Base-by-base conservation (phyloP, 441 rosid genomes). In the Adansonia madagascariensis region DNA sequence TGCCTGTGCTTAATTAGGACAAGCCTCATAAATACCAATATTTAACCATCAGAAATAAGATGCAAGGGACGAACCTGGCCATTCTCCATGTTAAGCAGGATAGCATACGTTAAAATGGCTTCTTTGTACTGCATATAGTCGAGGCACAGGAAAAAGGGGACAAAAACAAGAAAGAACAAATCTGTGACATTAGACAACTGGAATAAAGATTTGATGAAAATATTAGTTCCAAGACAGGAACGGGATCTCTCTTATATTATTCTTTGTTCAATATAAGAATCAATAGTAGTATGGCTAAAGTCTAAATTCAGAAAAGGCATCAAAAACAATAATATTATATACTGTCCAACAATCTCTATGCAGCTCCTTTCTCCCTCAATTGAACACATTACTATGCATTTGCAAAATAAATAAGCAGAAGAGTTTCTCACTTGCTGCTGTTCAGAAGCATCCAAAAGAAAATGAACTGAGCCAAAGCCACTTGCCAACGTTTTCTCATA, bases 401-500 rank as follows among this genome's bases (percentile, higher is more conserved):
- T n/a, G 41, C 27, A 56, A 77, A 71, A 56, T 53, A 73, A 22
- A 79, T 46, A 77, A 68, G 57, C 46, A 75, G 52, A 77, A 53
- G 76, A 75, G 63, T 31, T 78, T 84, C 88, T 85, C 79, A 88
- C 97, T 84, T 93, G 98, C 84, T 95, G 99, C 84, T 95, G 97
- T 85, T 95, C 95, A 27, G 98, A 92, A 80, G 98, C 97, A 84
- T 95, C 99, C 84, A 95, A 81, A 85, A 95, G 98, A 84, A 95
- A 93, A 85, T 95, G 93, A 80, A 95, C 92, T 8, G 99, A 85
- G 77, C 99, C 99, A 75, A 93, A 95, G 74, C 99, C 99, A 88
- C 99, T 92, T 35, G 98, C 99, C 83, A 93, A 83, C 47, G 99
- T 95, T 90, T 92, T 95, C 92, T 92, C 98, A 70, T 93, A 92